These are phyloP conservation scores for Dacryopinax spathularia DNA, from an alignment of 768 basidiomycete genomes.

Conservation along the genomic window DNA sequence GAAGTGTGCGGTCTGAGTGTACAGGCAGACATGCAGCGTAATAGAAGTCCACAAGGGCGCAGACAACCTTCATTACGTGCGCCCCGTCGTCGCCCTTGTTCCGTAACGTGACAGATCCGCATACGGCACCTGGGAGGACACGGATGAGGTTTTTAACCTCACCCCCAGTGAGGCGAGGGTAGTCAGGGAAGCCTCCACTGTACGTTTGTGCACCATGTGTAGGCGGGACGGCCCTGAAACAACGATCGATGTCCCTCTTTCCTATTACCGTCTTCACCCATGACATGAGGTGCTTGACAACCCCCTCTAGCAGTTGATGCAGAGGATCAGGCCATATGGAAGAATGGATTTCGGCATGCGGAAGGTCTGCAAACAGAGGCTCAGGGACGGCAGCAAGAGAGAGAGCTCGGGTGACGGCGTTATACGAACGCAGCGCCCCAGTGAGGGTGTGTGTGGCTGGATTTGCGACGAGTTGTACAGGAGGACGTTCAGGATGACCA, in stretches of 20 bases:
- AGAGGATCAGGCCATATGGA: constrained; percentile 28
- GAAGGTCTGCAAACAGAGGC: constrained; percentile 22
- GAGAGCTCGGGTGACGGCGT: neutral
- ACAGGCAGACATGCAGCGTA: constrained; percentile 26
- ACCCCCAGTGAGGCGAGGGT: constrained; percentile 8
- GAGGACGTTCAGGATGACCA: neutral
- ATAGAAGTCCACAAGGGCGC: constrained; percentile 28
- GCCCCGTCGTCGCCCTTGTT: neutral
- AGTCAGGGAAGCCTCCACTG: constrained; percentile 1
- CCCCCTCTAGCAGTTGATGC: constrained; percentile 36
- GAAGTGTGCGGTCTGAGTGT: constrained; percentile 23
- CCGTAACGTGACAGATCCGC: neutral
- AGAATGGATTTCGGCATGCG: constrained; percentile 19
- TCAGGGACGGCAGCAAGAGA: constrained; percentile 3
- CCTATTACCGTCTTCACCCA: neutral
- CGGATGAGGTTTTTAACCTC: constrained; percentile 4
- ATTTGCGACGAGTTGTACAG: neutral
- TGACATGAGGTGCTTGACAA: constrained; percentile 24
- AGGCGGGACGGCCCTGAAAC: neutral
- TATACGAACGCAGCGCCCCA: neutral
- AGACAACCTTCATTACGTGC: constrained; percentile 13
- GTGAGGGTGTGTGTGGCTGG: neutral
- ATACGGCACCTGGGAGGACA: constrained; percentile 6
- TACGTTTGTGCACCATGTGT: neutral
- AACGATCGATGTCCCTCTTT: neutral